Evolutionary conservation across 2,329 filamentous ascomycete genomes (phyloP).

Genomic region (Xylariaceae sp.): DNA sequence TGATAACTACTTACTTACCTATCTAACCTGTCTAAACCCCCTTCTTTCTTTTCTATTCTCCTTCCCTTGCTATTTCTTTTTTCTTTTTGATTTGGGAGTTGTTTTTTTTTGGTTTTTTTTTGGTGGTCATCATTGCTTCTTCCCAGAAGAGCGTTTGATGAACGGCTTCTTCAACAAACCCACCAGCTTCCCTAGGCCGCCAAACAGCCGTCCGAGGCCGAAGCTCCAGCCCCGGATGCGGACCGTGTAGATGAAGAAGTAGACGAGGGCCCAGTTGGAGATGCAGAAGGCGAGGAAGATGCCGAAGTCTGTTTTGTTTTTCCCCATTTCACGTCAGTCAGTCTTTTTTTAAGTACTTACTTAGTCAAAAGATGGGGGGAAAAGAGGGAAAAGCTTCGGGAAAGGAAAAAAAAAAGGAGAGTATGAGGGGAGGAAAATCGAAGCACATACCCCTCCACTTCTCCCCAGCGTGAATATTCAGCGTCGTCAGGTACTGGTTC

Average conservation of each 20-base stretch:
- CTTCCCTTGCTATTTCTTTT: no score
- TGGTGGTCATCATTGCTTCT: conserved; percentile 7
- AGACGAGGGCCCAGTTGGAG: conserved; percentile 66
- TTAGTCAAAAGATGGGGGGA: background rate
- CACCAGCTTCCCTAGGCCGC: conserved; percentile 23
- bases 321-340: no score
- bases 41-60: background rate
- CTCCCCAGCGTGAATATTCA: conserved; percentile 46
- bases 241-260: conserved; percentile 73
- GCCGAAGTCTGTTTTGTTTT: conserved; percentile 47
- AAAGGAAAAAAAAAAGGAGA: background rate
- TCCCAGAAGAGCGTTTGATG: conserved; percentile 3
- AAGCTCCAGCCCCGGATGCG: conserved; percentile 66
- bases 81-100: no score
- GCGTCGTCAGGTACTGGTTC: conserved; percentile 57
- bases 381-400: background rate
- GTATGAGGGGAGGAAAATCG: no score
- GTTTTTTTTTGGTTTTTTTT: no score
- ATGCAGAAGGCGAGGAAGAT: conserved; percentile 67
- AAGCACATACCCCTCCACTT: conserved; percentile 57
- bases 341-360: no score
- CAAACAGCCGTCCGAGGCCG: conserved; percentile 56
- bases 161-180: conserved; percentile 31
- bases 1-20: no score
- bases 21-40: background rate